These are phyloP conservation scores for Ascochyta viciae-villosae DNA, from an alignment of 2,329 filamentous ascomycete genomes.

Conservation along the genomic window DNA sequence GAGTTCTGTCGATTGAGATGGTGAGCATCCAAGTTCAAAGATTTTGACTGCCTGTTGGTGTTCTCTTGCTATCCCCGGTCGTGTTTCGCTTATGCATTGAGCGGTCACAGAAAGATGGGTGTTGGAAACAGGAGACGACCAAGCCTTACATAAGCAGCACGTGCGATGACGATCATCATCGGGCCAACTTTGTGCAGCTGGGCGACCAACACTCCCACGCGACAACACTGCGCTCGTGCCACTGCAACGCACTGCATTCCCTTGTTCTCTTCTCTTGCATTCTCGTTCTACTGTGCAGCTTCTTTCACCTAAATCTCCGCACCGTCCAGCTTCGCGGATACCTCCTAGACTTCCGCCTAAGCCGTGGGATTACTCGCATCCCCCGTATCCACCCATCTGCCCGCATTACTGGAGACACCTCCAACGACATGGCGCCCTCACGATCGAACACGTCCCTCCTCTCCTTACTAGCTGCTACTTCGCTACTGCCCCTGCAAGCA, in stretches of 20 bases:
- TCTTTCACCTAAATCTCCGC: not conserved
- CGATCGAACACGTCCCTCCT: conserved; percentile 33
- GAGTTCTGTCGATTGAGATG: too few species aligned
- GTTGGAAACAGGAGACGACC: too few species aligned
- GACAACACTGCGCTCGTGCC: conserved; percentile 20
- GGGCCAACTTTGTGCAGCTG: conserved; percentile 16
- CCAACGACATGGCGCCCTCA: conserved; percentile 38
- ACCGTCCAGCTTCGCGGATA: not conserved
- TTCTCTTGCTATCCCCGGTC: too few species aligned
- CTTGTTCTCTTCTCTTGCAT: not conserved
- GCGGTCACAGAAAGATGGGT: not conserved
- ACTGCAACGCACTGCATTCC: conserved; percentile 9
- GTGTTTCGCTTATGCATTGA: too few species aligned
- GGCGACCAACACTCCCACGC: conserved; percentile 11
- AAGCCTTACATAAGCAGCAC: conserved; percentile 15
- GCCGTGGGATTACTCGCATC: conserved; percentile 3
- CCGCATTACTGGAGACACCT: conserved; percentile 10
- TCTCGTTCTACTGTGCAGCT: not conserved
- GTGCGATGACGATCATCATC: conserved; percentile 19
- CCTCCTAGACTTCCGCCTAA: conserved; percentile 1
- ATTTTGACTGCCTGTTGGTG: too few species aligned
- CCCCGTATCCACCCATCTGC: conserved; percentile 7
- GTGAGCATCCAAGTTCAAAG: too few species aligned
- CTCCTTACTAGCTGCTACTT: conserved; percentile 30
- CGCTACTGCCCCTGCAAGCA: conserved; percentile 36